phyloP scores from a whole-genome alignment of 331 rosid genomes.

The Phaseolus coccineus region DNA sequence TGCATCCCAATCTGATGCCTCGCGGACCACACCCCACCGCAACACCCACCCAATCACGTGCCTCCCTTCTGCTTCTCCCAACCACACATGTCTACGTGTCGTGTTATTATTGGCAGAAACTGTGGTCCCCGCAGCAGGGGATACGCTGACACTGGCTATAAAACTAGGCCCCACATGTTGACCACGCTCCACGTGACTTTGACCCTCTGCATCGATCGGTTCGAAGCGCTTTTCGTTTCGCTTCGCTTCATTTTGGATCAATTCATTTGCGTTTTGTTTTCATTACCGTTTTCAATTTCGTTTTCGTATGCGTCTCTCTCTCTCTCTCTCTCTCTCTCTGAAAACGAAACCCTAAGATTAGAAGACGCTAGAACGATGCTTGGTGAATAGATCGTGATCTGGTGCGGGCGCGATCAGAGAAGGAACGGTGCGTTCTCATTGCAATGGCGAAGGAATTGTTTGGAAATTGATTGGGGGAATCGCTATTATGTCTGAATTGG shows the following conservation, averaged over 20 bases:
- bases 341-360: conserved; percentile 43
- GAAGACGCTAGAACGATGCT: background rate
- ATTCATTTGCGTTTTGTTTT: conserved; percentile 11
- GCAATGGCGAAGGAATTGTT: conserved; percentile 33
- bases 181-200: conserved; percentile 53
- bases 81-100: conserved; percentile 10
- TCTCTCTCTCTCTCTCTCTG: background rate
- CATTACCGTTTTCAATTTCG: background rate
- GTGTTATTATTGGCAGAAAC: rapidly evolving
- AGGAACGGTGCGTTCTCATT: conserved; percentile 19
- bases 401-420: conserved; percentile 48
- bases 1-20: background rate
- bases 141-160: background rate
- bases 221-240: conserved; percentile 47
- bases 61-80: background rate
- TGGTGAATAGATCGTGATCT: conserved; percentile 33
- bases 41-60: background rate
- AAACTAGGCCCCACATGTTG: conserved; percentile 39
- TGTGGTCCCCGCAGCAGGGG: background rate
- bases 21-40: background rate
- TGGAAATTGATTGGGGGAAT: conserved; percentile 12
- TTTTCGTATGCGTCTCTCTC: background rate
- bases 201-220: conserved; percentile 71
- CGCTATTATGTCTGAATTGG: conserved; percentile 77
- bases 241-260: background rate